Evolutionary conservation across 306 rosid genomes (phyloP), one percentile per base, ranked within the genome.

Genomic region (Vigna unguiculata): DNA sequence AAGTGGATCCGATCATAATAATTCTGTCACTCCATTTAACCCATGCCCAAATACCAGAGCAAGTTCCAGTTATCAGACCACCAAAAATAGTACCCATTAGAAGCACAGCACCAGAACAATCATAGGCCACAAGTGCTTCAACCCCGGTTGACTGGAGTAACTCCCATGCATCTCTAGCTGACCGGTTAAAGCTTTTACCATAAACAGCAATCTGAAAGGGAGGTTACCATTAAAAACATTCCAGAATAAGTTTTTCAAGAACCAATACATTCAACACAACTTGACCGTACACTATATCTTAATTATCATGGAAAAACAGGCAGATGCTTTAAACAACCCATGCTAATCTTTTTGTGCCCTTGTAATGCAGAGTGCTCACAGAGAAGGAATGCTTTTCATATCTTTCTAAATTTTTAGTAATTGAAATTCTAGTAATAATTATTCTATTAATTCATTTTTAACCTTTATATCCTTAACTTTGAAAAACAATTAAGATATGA

Each of bases 121-220:
- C 99, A 74, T 96, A 91, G 38, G 98, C 99, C 84, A 96, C 79
- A 51, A 96, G 97, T 48, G 99, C 93, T 81, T 96, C 99, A 11
- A 96, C 98, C 36, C 99, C 99, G 2, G 99, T 96, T 74, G 98
- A 96, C 84, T 96, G 98, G 79, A 96, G 90, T 62, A 96, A 81
- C 78, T 96, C 98, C 99, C 99, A 96, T 0, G 99, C 99, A 85
- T 96, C 99, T 86, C 98, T 89, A 3, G 98, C 99, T 3, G 99
- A 92, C 76, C 76, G 92, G 77, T 92, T 92, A 78, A 96, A 96
- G 83, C 92, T 85, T 88, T 92, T 92, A 3, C 99, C 99, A 76
- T 86, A 79, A 71, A 96, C 97, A 60, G 99, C 99, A 65, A 96
- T 96, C 99, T 96, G 93, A 32, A 78, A 68, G 24, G n/a, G 73